Base-by-base conservation (phyloP, 306 rosid genomes). In the Chamaecrista fasciculata region DNA sequence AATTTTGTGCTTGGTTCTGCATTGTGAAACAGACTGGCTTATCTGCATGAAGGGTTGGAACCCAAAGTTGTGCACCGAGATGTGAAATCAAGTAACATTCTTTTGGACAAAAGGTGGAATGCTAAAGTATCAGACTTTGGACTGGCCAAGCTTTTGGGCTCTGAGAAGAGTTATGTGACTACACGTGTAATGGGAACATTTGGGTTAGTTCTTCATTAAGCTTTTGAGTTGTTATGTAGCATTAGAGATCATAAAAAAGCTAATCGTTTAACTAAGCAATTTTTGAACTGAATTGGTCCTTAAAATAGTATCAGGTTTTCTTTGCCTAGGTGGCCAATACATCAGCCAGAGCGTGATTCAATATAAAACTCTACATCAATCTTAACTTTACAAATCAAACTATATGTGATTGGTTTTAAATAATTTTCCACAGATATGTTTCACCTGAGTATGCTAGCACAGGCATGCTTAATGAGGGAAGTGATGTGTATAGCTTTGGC, bases 31-130 rank as follows among this genome's bases (percentile, higher is more conserved):
- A 94, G 98, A 66, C 81, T 94, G 74, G 90, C 98, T 75, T 90
- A 94, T 74, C 80, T 94, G 88, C 98, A 90, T 24, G 98, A 94
- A 80, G 98, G 98, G 26, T 81, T 94, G 68, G 98, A 94, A 84
- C 98, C 98, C 52, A 94, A 94, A 85, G 98, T 94, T 39, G 98
- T 94, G 62, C 98, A 94, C 80, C 95, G 98, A 33, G 98, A 94
- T 33, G 74, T 94, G 66, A 94, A 93, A 81, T 94, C 98, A 21
- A 94, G 98, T 42, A 94, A 94, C 69, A 94, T 94, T 86, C 98
- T 94, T 64, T 82, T 94, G 73, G 97, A 94, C 78, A 86, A 83
- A 78, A 90, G 76, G 42, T 94, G 98, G 98, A 86, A 86, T 58
- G 84, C 98, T 29, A 90, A 84, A 79, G 98, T 94, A 25, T 88